Base-by-base conservation (phyloP, 2,329 filamentous ascomycete species). In the Fusarium penzigii region DNA sequence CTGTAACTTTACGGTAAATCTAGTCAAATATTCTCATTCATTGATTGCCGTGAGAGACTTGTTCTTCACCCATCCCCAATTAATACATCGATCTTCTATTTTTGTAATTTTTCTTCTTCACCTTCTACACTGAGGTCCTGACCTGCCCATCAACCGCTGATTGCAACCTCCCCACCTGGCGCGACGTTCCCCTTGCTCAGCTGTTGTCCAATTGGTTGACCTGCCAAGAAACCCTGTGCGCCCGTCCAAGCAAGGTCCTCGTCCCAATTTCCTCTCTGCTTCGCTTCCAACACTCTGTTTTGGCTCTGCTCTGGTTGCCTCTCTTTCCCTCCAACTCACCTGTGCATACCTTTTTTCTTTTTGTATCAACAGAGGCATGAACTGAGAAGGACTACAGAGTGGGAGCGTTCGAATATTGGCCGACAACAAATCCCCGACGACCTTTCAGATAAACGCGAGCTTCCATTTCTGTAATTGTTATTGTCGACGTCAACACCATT, bases 181-280 rank as follows among this genome's bases (percentile, higher is more conserved):
- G 56, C 60, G 56, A 59, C 59, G 45, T 52, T 58, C 51, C 49
- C 20, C 52, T 51, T 55, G 42, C 44, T 25, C 50, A 56, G 49
- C 50, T 52, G 5, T 46, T 50, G 48, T 44, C 46, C 48, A 36
- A 65, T 64, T 65, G 62, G 62, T 53, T 54, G 57, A 64, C 63
- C 55, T 59, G 62, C 63, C 57, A 61, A 62, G 61, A 50, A 52
- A 56, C 59, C 62, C 62, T 62, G 63, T 59, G 53, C 59, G 54
- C 61, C 57, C 55, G 59, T 55, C 60, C 53, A 63, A 25, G 58
- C 55, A 64, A 61, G 51, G 55, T 52, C 57, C 45, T 65, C 55
- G 40, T 51, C 52, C 62, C 62, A 65, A 65, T 65, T 61, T 65
- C 63, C 63, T 36, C 32, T 36, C 32, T 14, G 32, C 32, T 36